Conservation (phyloP, 164 flowering plant genomes). For the Stephania japonica region DNA sequence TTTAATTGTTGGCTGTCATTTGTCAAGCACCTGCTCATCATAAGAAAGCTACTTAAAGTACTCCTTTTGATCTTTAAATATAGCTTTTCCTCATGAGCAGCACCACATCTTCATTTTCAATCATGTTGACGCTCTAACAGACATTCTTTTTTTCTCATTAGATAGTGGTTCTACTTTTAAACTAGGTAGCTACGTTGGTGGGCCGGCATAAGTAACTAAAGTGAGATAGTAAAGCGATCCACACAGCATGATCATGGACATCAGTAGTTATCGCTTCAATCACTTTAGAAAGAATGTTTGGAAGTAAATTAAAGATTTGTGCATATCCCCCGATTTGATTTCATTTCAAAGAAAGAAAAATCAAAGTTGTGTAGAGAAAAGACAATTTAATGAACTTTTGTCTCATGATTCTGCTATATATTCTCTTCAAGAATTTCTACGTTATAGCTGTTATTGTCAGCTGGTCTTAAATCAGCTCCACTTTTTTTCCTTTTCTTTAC, state of each 20-base stretch:
- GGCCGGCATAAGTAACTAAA: not conserved
- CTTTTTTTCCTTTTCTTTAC: not conserved
- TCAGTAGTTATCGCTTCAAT: not conserved
- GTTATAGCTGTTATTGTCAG: not conserved
- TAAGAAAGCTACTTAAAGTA: no score
- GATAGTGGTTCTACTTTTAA: not conserved
- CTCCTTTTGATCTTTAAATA: no score
- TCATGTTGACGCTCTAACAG: not conserved
- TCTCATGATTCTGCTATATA: not conserved
- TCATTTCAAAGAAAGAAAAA: not conserved
- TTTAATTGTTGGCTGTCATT: no score
- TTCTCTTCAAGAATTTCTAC: not conserved
- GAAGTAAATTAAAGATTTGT: not conserved
- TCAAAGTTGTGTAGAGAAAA: not conserved
- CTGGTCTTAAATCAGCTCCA: not conserved
- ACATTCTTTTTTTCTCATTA: not conserved
- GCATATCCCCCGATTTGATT: not conserved
- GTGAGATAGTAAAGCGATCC: not conserved
- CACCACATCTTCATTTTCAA: no score
- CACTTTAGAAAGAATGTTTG: not conserved
- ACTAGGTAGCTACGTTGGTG: not conserved
- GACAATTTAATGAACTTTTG: not conserved
- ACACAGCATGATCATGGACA: not conserved
- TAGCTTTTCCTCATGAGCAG: no score
- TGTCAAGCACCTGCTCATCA: no score